These are phyloP conservation scores for Cladosporium sp. DNA, from an alignment of 2,329 filamentous ascomycete genomes.

Conservation along the genomic window DNA sequence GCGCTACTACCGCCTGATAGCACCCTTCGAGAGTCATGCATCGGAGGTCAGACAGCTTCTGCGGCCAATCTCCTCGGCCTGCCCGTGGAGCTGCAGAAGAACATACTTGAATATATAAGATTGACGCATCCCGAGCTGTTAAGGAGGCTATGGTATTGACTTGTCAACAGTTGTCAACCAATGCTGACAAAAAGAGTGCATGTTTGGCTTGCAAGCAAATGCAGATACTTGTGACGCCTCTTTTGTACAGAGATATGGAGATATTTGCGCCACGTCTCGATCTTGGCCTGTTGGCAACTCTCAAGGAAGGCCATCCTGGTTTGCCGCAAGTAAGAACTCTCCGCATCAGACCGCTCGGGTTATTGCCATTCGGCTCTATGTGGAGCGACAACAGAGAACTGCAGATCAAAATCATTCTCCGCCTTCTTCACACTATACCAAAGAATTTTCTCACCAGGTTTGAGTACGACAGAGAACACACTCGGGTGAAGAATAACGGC, in stretches of 20 bases:
- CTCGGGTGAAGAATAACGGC: too few relatives aligned
- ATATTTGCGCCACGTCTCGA: background rate
- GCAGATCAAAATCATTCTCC: too few relatives aligned
- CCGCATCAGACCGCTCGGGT: background rate
- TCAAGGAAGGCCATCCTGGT: background rate
- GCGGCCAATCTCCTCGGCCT: background rate
- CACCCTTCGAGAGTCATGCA: background rate
- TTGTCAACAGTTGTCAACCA: background rate
- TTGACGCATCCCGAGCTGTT: background rate
- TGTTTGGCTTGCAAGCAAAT: conserved; percentile 1
- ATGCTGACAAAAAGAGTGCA: background rate
- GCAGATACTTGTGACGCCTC: background rate
- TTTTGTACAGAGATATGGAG: conserved; percentile 1
- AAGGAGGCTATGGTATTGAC: background rate
- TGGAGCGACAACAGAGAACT: too few relatives aligned
- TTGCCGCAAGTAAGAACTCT: background rate
- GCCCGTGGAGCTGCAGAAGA: conserved; percentile 1
- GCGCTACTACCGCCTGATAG: too few relatives aligned
- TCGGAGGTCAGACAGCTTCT: background rate
- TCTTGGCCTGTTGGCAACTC: background rate
- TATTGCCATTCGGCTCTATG: too few relatives aligned
- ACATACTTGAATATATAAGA: background rate
- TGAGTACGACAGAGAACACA: too few relatives aligned
- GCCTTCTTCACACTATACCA: too few relatives aligned
- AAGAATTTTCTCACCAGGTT: too few relatives aligned